Evolutionary conservation across 192 early-diverging fungal genomes (phyloP).

Genomic region (Backusella westeae): DNA sequence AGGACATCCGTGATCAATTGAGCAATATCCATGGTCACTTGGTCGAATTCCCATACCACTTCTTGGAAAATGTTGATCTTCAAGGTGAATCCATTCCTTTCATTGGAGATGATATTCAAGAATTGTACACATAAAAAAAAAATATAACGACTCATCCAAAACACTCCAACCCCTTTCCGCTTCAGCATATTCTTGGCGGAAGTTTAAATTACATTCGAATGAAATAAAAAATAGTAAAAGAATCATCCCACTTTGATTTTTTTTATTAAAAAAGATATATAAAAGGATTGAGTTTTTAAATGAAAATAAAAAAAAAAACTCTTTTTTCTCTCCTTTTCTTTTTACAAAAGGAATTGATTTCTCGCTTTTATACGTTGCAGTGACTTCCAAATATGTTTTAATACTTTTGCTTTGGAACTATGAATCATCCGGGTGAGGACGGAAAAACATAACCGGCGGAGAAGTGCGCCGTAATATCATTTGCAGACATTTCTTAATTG

Average conservation of each 20-base stretch:
- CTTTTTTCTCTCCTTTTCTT: too few species aligned
- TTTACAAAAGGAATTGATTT: not conserved
- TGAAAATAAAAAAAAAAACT: not conserved
- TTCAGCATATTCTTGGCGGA: not conserved
- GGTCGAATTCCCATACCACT: slow-evolving; percentile 49
- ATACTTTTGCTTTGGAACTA: not conserved
- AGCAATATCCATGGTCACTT: slow-evolving; percentile 47
- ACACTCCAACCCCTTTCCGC: not conserved
- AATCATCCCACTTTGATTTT: not conserved
- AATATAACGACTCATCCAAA: not conserved
- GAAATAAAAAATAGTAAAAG: slow-evolving; percentile 2
- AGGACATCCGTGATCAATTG: slow-evolving; percentile 37
- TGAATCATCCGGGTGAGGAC: slow-evolving; percentile 17
- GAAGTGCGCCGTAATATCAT: not conserved
- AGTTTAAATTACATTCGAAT: not conserved
- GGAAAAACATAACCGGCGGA: not conserved
- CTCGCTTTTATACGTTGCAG: not conserved
- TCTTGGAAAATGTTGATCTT: slow-evolving; percentile 48
- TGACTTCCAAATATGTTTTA: not conserved
- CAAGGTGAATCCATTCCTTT: slow-evolving; percentile 30
- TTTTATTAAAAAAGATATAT: not conserved
- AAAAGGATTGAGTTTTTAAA: not conserved
- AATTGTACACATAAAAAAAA: slow-evolving; percentile 27
- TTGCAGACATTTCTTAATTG: not conserved
- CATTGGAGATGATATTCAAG: slow-evolving; percentile 18